These are phyloP conservation scores for Lachnellula hyalina DNA, from an alignment of 2,329 filamentous ascomycete genomes.

Conservation along the genomic window DNA sequence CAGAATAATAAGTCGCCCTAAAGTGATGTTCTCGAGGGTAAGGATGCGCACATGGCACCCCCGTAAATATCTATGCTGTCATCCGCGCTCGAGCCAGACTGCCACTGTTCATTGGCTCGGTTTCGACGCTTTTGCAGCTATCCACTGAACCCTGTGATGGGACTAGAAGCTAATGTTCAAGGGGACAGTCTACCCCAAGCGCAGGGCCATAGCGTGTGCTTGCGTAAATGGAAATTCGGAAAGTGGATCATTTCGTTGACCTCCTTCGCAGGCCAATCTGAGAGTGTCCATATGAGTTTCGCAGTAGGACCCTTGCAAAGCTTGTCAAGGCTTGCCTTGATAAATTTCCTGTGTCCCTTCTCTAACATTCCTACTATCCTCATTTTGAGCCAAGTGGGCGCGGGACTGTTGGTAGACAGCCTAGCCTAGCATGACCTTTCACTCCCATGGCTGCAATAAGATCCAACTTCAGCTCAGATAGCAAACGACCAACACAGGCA, in stretches of 20 bases:
- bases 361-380: background rate
- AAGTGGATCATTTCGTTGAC: background rate
- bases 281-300: conserved; percentile 25
- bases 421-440: background rate
- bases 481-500: background rate
- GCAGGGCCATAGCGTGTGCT: background rate
- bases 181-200: conserved; percentile 4
- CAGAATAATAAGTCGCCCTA: background rate
- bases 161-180: conserved; percentile 9
- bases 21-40: conserved; percentile 7
- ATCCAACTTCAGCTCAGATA: background rate
- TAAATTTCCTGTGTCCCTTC: background rate
- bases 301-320: conserved; percentile 15
- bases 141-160: conserved; percentile 4
- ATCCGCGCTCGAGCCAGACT: conserved; percentile 27
- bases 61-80: conserved; percentile 17
- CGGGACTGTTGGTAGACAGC: background rate
- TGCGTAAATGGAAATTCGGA: conserved; percentile 16
- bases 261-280: conserved; percentile 13
- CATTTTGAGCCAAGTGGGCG: background rate
- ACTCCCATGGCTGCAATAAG: conserved; percentile 2
- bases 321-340: conserved; percentile 14
- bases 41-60: conserved; percentile 22
- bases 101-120: conserved; percentile 15
- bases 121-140: conserved; percentile 13